Evolutionary conservation across 177 flowering plant species (phyloP), one percentile per base, ranked within the genome.

Genomic region (Vitis hybrid): DNA sequence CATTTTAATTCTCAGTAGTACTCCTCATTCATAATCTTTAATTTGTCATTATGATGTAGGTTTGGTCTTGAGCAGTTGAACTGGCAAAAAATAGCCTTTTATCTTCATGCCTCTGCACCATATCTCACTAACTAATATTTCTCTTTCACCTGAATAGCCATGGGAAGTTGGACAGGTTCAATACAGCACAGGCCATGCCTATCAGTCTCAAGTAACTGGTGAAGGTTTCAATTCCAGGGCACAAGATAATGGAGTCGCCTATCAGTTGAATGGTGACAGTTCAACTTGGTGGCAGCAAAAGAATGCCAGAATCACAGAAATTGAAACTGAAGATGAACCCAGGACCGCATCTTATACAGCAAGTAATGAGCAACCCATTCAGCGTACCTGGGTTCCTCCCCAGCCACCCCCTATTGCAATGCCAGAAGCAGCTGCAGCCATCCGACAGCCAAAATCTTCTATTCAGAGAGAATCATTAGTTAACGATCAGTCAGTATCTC

Each of bases 401-500:
- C 95, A 83, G 75, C 92, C 91, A 7, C 99, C 99, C 9, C 90
- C 95, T 15, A 86, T 96, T 71, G 89, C 77, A 56, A 87, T 91
- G 88, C 80, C 97, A 11, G 98, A 89, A 79, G 99, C 99, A 51
- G 98, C 90, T 26, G 91, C 80, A 65, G 99, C 99, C 67, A 93
- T 96, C 66, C 77, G 98, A 56, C 87, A 90, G 62, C 92, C 92
- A n/a, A 95, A 93, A 74, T 39, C 84, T 14, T 5, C 75, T 0
- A 57, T 68, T 69, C 86, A 71, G 66, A 77, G 73, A 64, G 93
- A 86, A 60, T 83, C 70, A 58, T 13, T 51, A 39, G 69, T 61
- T 50, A 85, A 78, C 31, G 86, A 82, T 62, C 86, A 83, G 70
- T 57, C 76, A 15, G 72, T 55, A 11, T 67, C 76, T 68, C 73